Base-by-base conservation (phyloP, 2,329 filamentous ascomycete genomes). In the Volutella citrinella region DNA sequence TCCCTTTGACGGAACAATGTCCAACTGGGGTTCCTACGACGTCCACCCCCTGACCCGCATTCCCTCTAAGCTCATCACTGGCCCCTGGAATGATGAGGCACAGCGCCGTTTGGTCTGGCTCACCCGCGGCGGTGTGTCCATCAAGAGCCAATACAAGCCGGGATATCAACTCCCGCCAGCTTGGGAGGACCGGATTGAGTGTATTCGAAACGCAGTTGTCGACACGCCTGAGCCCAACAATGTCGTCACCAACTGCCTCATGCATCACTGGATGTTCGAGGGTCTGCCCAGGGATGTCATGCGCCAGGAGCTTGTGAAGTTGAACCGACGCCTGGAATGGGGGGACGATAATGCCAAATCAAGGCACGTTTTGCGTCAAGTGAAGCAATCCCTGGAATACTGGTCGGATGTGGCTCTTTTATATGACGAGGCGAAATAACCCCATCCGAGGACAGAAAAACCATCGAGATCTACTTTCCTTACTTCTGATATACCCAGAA, bases 71-170 rank as follows among this genome's bases (percentile, higher is more conserved):
- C 59, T 73, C 17, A 36, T 72, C 19, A 60, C 56, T 0, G 66
- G 68, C 0, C 66, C 68, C 1, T 70, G 64, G 65, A 48, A 61
- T 16, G 61, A 63, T 5, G 59, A 61, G 22, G 48, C 56, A 25
- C 49, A 57, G 16, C 58, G 62, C 23, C 66, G 66, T 18, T 52
- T 72, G 6, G 69, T 70, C 48, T 72, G 69, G 69, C 54, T 73
- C 14, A 50, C 60, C 9, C 60, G 64, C 21, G 63, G 57, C 6
- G 67, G 68, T 11, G 54, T 62, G 32, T 23, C 42, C 7, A 43
- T 29, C 19, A n/a, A n/a, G n/a, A n/a, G n/a, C n/a, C n/a, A n/a
- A n/a, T n/a, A n/a, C n/a, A n/a, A n/a, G n/a, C n/a, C n/a, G n/a
- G n/a, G n/a, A n/a, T n/a, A n/a, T n/a, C 20, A 22, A 12, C 20